Evolutionary conservation across 768 basidiomycete species (phyloP).

Genomic region (Suillus brevipes): DNA sequence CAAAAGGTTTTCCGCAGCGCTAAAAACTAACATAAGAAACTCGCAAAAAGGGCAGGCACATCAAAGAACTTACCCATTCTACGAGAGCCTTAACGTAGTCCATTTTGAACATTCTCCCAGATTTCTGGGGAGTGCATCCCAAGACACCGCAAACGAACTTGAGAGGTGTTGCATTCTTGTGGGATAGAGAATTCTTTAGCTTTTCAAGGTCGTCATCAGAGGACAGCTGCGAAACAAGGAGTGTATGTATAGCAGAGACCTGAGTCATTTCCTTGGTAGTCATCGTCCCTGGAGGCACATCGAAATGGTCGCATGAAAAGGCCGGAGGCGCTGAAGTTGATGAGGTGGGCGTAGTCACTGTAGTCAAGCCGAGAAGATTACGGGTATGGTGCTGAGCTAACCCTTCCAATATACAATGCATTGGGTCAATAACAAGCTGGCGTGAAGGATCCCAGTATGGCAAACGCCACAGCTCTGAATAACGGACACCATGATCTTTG

Average conservation of each 20-base stretch:
- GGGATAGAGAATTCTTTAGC: constrained; percentile 1
- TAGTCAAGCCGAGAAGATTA: constrained; percentile 11
- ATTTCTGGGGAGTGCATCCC: constrained; percentile 7
- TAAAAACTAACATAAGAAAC: neutral
- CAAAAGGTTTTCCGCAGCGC: constrained; percentile 6
- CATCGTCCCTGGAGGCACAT: neutral
- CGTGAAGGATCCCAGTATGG: constrained; percentile 28
- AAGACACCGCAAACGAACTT: constrained; percentile 2
- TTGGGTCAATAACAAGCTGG: constrained; percentile 24
- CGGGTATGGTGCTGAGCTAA: constrained; percentile 8
- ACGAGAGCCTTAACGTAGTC: constrained; percentile 12
- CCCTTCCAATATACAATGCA: constrained; percentile 29
- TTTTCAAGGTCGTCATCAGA: neutral
- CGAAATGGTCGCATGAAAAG: neutral
- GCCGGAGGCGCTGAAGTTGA: neutral
- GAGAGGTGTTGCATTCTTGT: constrained; percentile 9
- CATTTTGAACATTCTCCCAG: constrained; percentile 1
- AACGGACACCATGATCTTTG: constrained; percentile 20
- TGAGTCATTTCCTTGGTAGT: constrained; percentile 7
- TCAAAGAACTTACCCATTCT: constrained; percentile 12
- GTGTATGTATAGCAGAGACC: constrained; percentile 10
- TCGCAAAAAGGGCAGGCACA: neutral
- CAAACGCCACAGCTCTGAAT: constrained; percentile 22
- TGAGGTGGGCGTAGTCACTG: neutral
- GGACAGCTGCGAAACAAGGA: constrained; percentile 3